Conservation (phyloP, 495 filamentous ascomycete species). For the Aspergillus incahuasiensis region DNA sequence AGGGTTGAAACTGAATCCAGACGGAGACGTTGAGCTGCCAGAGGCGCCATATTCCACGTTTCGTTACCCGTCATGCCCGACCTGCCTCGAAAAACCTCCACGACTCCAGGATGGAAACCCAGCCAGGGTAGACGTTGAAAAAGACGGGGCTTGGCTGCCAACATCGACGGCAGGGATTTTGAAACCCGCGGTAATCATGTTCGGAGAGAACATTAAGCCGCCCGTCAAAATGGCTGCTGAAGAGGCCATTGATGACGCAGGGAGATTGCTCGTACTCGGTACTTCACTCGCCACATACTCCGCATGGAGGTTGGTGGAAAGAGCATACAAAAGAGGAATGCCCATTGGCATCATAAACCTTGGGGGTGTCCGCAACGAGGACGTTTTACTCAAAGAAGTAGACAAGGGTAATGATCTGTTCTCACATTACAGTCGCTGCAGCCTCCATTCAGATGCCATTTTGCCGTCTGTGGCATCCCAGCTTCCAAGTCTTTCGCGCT, state of each 20-base stretch:
- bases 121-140: slow-evolving; percentile 63
- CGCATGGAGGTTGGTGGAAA: slow-evolving; percentile 83
- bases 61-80: slow-evolving; percentile 84
- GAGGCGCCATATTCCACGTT: slow-evolving; percentile 84
- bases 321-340: slow-evolving; percentile 75
- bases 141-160: slow-evolving; percentile 72
- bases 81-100: slow-evolving; percentile 67
- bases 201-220: slow-evolving; percentile 77
- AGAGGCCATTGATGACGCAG: slow-evolving; percentile 68
- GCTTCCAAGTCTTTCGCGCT: slow-evolving; percentile 21
- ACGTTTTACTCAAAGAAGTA: slow-evolving; percentile 56
- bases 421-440: slow-evolving; percentile 33
- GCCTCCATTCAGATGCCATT: slow-evolving; percentile 33
- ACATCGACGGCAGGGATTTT: slow-evolving; percentile 71
- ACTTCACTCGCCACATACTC: slow-evolving; percentile 92
- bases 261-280: slow-evolving; percentile 71
- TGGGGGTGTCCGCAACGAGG: slow-evolving; percentile 77
- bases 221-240: slow-evolving; percentile 72
- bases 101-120: slow-evolving; percentile 49
- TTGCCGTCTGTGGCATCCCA: slow-evolving; percentile 33
- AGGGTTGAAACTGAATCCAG: slow-evolving; percentile 81
- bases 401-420: slow-evolving; percentile 12
- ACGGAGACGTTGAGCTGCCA: slow-evolving; percentile 92
- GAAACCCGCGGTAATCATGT: slow-evolving; percentile 92
- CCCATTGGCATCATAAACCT: slow-evolving; percentile 81